phyloP scores from a whole-genome alignment of 768 basidiomycete genomes.

The Naganishia onofrii region DNA sequence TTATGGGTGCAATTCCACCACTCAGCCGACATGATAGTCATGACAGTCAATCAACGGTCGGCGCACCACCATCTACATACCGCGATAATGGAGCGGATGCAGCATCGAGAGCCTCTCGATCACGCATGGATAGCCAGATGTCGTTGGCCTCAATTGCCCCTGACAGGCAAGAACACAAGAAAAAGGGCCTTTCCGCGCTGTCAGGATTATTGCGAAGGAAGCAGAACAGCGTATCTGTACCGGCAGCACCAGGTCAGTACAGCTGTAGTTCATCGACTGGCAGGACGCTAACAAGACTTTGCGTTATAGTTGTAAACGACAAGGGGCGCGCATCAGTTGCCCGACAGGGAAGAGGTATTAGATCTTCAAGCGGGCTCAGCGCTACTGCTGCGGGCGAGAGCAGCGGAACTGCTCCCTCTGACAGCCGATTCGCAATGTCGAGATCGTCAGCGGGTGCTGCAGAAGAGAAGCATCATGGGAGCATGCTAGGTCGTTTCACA shows the following conservation, averaged over 20 bases:
- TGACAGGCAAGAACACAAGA: slow-evolving; percentile 37
- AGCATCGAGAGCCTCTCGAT: not conserved
- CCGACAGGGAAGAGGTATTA: slow-evolving; percentile 17
- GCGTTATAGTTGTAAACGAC: not conserved
- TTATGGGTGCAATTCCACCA: slow-evolving; percentile 5
- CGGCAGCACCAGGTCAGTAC: not conserved
- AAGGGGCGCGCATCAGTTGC: not conserved
- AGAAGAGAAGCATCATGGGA: slow-evolving; percentile 7
- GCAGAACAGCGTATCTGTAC: not conserved
- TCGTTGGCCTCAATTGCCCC: slow-evolving; percentile 37
- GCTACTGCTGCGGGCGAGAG: slow-evolving; percentile 30
- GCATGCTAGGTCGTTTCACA: slow-evolving; percentile 13
- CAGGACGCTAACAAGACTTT: not conserved
- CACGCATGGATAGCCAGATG: slow-evolving; percentile 34
- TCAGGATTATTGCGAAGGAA: slow-evolving; percentile 44
- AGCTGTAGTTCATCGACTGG: slow-evolving; percentile 29
- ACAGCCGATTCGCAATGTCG: not conserved
- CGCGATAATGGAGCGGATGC: slow-evolving; percentile 17
- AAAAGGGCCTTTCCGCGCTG: slow-evolving; percentile 43
- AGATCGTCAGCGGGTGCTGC: slow-evolving; percentile 28
- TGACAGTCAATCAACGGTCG: slow-evolving; percentile 3
- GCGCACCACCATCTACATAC: not conserved
- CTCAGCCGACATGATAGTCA: slow-evolving; percentile 28
- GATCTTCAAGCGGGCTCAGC: slow-evolving; percentile 30
- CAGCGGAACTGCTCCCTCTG: slow-evolving; percentile 31